These are phyloP conservation scores for Ophiosphaerella narmari DNA, from an alignment of 2,329 filamentous ascomycete species.

Conservation along the genomic window DNA sequence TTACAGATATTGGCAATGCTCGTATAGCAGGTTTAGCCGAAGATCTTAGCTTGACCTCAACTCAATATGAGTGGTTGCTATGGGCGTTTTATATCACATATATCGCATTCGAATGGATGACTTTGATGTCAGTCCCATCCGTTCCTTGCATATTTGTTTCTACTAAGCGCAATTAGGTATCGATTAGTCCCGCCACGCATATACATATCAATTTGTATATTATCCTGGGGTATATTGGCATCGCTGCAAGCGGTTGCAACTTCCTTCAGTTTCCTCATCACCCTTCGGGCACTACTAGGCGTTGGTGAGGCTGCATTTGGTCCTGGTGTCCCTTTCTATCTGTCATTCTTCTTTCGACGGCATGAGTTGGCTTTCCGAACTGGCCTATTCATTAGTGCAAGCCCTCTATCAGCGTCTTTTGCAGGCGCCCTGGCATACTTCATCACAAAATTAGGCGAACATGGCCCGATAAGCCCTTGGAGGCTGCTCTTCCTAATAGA, in stretches of 20 bases:
- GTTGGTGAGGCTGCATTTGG: conserved; percentile 66
- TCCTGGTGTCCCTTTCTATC: conserved; percentile 66
- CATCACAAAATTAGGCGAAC: conserved; percentile 70
- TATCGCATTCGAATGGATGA: conserved; percentile 69
- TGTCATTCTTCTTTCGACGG: conserved; percentile 66
- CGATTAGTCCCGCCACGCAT: conserved; percentile 64
- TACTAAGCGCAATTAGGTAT: conserved; percentile 45
- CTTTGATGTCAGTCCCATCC: conserved; percentile 52
- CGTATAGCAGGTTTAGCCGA: conserved; percentile 62
- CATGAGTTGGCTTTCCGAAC: conserved; percentile 83
- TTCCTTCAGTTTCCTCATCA: conserved; percentile 59
- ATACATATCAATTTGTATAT: conserved; percentile 67
- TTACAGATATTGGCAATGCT: conserved; percentile 65
- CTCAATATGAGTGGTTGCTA: conserved; percentile 65
- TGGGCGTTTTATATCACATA: conserved; percentile 69
- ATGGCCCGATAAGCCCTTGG: conserved; percentile 77
- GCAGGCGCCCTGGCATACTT: conserved; percentile 79
- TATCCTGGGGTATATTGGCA: conserved; percentile 78
- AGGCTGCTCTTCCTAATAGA: conserved; percentile 83
- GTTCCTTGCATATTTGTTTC: conserved; percentile 5
- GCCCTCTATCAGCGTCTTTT: conserved; percentile 66
- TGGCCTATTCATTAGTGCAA: conserved; percentile 82
- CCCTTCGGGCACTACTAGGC: conserved; percentile 64
- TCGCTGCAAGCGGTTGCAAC: conserved; percentile 65
- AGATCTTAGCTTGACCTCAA: conserved; percentile 59